These are phyloP conservation scores for Fusarium sp. DNA, from an alignment of 2,329 filamentous ascomycete genomes.

Conservation along the genomic window DNA sequence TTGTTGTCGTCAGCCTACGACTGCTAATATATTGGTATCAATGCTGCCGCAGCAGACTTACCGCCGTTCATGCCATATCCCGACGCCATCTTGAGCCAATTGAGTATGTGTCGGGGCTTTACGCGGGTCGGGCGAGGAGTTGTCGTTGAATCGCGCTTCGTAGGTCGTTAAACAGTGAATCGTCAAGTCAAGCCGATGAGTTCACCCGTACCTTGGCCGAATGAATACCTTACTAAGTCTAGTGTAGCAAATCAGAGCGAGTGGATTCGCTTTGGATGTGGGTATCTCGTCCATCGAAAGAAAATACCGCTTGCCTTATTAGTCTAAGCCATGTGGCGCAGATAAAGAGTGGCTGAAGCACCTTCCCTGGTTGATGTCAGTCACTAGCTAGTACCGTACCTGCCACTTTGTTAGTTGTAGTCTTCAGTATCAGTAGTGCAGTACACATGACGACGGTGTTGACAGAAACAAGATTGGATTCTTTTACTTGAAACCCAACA, in stretches of 20 bases:
- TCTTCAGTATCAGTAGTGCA: background rate
- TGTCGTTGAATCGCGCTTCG: conserved; percentile 44
- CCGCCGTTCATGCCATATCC: conserved; percentile 86
- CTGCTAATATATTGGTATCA: background rate
- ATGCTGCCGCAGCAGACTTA: conserved; percentile 57
- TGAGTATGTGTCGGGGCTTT: conserved; percentile 47
- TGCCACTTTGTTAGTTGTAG: conserved; percentile 37
- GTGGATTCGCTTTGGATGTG: conserved; percentile 38
- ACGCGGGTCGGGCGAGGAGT: conserved; percentile 39
- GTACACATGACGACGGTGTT: conserved; percentile 21
- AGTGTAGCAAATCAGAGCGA: conserved; percentile 42
- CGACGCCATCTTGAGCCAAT: conserved; percentile 74
- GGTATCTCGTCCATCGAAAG: background rate
- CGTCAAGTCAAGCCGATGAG: conserved; percentile 38
- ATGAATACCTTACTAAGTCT: background rate
- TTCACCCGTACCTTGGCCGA: conserved; percentile 47
- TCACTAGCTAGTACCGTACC: conserved; percentile 2
- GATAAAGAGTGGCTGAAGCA: background rate
- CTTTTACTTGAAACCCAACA: background rate
- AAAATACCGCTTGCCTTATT: conserved; percentile 16
- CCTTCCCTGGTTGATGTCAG: background rate
- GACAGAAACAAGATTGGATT: background rate
- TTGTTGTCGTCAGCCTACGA: conserved; percentile 42
- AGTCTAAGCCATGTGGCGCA: background rate
- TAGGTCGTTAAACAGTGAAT: conserved; percentile 41